Evolutionary conservation across 2,329 filamentous ascomycete genomes (phyloP), one percentile per base, ranked within the genome.

Genomic region (Scytalidium sp.): DNA sequence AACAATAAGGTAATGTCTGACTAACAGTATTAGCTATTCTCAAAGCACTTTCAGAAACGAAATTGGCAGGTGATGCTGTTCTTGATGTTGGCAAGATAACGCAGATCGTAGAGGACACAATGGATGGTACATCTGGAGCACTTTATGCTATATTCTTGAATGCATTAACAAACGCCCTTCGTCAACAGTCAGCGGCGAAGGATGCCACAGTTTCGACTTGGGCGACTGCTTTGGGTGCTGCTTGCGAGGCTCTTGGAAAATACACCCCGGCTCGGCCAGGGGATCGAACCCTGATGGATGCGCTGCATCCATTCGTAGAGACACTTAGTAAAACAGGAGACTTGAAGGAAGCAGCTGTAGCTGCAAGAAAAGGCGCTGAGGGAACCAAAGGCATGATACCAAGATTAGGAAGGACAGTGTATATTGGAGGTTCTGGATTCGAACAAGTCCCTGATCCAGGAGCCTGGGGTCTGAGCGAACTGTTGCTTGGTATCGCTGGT

Each of bases 381-480:
- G 81, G 81, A 23, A 97, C 94, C 19, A 96, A 92, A 74, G 88
- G 87, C 20, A 97, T 99, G 92, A 83, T 87, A 67, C 90, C 94
- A 40, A 94, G 86, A 60, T 74, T 99, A 39, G 94, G 94, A 7
- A 75, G 90, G 51, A 83, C 87, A 2, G 90, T 94, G 10, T 95
- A 95, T 66, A 83, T 96, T 45, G 90, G 88, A 54, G 87, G 87
- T 54, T 80, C 75, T 64, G 87, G 87, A 15, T 92, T 78, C 72
- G 83, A 83, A 71, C 73, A 88, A 60, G 79, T 90, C 17, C 85
- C 87, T 17, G 87, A 90, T 70, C 87, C 87, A 51, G 94, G 94
- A n/a, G 83, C 83, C 15, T 85, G 78, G 75, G 83, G 82, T 0
- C 63, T 97, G 57, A 85, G 87, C 27, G 83, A 85, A 66, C 92